phyloP scores from a whole-genome alignment of 2,329 filamentous ascomycete species.

The Colletotrichum plurivorum region DNA sequence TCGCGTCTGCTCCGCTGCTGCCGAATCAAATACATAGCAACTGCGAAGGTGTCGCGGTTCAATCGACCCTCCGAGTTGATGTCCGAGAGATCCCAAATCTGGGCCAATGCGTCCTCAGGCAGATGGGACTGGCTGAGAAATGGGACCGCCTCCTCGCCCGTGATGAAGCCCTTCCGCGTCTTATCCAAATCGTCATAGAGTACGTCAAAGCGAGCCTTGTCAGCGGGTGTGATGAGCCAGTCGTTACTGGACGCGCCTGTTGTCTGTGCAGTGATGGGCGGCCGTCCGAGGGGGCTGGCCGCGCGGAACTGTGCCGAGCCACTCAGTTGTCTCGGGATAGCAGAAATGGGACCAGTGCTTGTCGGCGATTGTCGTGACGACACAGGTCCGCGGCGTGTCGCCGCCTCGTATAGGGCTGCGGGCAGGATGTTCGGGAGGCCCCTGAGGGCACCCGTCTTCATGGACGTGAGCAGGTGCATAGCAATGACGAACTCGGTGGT shows the following conservation, averaged over 20 bases:
- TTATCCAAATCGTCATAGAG: constrained; percentile 90
- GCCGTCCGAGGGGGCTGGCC: constrained; percentile 69
- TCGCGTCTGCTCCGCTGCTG: constrained; percentile 85
- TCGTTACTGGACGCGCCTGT: constrained; percentile 62
- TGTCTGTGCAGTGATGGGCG: constrained; percentile 61
- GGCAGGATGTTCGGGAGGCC: constrained; percentile 86
- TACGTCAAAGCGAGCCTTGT: constrained; percentile 90
- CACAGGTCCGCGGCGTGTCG: constrained; percentile 72
- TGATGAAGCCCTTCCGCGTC: constrained; percentile 84
- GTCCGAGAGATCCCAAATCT: constrained; percentile 98
- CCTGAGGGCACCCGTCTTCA: constrained; percentile 86
- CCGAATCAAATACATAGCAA: constrained; percentile 96
- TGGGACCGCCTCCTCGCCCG: constrained; percentile 91
- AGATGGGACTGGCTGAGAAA: constrained; percentile 96
- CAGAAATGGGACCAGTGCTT: constrained; percentile 69
- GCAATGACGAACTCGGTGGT: constrained; percentile 96
- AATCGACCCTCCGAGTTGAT: constrained; percentile 91
- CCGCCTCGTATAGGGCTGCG: constrained; percentile 90
- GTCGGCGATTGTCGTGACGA: constrained; percentile 65
- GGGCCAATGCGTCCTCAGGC: constrained; percentile 88
- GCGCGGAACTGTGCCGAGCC: constrained; percentile 76
- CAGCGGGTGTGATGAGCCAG: constrained; percentile 86
- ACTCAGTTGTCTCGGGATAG: constrained; percentile 87
- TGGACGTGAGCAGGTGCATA: constrained; percentile 95
- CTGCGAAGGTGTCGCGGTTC: constrained; percentile 91